Evolutionary conservation across 192 early-diverging fungal genomes (phyloP), one percentile per base, ranked within the genome.

Genomic region (Coemansia sp.): DNA sequence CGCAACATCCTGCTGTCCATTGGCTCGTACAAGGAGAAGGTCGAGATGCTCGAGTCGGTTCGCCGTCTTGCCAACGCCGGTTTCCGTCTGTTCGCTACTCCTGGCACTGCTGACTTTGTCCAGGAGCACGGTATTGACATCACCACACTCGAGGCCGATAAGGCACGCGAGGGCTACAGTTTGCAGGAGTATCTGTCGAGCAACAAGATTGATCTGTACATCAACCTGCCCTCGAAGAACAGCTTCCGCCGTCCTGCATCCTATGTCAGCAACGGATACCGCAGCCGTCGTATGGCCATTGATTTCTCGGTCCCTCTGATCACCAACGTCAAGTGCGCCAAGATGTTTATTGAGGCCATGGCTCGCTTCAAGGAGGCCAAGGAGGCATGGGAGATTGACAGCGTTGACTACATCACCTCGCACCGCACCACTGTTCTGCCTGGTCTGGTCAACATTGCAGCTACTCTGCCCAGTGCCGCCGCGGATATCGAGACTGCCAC

Each of bases 281-380:
- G 88, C 66, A 92, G 91, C 63, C 91, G 97, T 61, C 89, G 97
- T 73, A 93, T 99, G 94, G 97, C 97, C 33, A 92, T 99, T 30
- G 97, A 99, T 80, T 93, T 94, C 67, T 93, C 93, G 45, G 85
- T 99, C 52, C 97, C 97, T 8, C 83, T 99, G 71, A 95, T 99
- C 75, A 99, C 97, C 64, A 99, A 99, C 72, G 88, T 99, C 84
- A 99, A 99, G 85, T 98, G 96, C 73, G 97, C 97, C 68, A 97
- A 98, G 86, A 76, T 99, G 61, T 98, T 99, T 66, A 84, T 99
- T 48, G 97, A 99, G 83, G 97, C 97, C 0, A 82, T 98, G 62
- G 88, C 91, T 16, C 90, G 95, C 52, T 86, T 86, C 48, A 51
- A 36, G 18, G 40, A 57, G 22, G 74, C 72, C 61, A 80, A 72